phyloP scores from a whole-genome alignment of 148 eudicot species.

The Heliosperma pusillum region DNA sequence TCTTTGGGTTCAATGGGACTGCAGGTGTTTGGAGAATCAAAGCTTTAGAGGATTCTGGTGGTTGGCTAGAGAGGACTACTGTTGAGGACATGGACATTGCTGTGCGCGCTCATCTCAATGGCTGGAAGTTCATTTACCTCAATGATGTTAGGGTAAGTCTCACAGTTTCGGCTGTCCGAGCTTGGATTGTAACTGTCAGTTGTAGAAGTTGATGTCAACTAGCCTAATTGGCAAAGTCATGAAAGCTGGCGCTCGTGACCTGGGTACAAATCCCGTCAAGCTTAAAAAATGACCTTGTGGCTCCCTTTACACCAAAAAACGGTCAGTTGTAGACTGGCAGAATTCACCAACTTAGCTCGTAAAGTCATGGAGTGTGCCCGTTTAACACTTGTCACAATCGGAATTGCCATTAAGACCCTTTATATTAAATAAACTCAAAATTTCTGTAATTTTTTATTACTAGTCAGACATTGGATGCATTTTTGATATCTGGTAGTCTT shows the following conservation, averaged over 20 bases:
- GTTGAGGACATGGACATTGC: constrained; percentile 89
- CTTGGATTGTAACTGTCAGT: too few relatives aligned
- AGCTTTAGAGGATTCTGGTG: constrained; percentile 76
- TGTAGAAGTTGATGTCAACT: too few relatives aligned
- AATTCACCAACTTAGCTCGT: too few relatives aligned
- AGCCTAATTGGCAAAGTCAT: too few relatives aligned
- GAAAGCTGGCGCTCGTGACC: too few relatives aligned
- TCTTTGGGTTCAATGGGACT: constrained; percentile 90
- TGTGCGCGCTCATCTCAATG: constrained; percentile 75
- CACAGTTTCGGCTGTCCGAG: not conserved
- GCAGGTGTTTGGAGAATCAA: constrained; percentile 90
- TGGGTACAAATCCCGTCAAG: too few relatives aligned
- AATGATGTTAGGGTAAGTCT: constrained; percentile 67
- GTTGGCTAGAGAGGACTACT: constrained; percentile 83
- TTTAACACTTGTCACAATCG: too few relatives aligned
- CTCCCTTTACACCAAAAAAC: too few relatives aligned
- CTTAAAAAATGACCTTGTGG: too few relatives aligned
- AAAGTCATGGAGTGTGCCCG: too few relatives aligned
- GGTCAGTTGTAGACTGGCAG: too few relatives aligned
- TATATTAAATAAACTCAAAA: not conserved
- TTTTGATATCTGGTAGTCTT: constrained; percentile 1
- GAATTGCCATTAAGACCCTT: too few relatives aligned
- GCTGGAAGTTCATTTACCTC: constrained; percentile 78
- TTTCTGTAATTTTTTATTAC: not conserved
- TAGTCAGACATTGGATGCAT: not conserved